Conservation (phyloP, 228 moss, liverwort and hornwort species). For the Sphagnum fallax region DNA sequence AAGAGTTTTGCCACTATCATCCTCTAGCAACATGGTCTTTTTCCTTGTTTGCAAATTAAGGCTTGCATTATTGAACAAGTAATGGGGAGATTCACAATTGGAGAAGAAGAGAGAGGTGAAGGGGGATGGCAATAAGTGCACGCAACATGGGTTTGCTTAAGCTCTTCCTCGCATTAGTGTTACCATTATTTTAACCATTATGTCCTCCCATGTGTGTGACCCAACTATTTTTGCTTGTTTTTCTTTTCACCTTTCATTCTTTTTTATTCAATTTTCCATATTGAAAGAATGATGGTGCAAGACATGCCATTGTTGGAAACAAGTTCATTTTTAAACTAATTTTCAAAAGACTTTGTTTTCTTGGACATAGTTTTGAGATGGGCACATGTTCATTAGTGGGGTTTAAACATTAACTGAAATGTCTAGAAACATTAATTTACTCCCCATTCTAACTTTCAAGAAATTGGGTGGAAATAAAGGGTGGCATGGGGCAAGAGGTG, state of each 20-base stretch:
- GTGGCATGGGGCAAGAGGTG: too few relatives aligned
- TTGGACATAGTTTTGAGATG: not conserved
- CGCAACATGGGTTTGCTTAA: slow-evolving; percentile 72
- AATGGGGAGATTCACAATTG: not conserved
- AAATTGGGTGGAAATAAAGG: too few relatives aligned
- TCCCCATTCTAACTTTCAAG: too few relatives aligned
- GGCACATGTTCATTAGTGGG: too few relatives aligned
- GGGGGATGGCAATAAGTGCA: slow-evolving; percentile 69
- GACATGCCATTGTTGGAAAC: not conserved
- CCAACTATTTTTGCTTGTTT: not conserved
- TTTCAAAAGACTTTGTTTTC: not conserved
- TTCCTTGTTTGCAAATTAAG: too few relatives aligned
- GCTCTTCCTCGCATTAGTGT: slow-evolving; percentile 17
- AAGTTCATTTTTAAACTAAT: not conserved
- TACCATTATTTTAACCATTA: slow-evolving; percentile 33
- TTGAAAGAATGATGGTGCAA: not conserved
- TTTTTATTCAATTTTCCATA: not conserved
- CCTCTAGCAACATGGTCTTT: too few relatives aligned
- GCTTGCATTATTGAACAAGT: too few relatives aligned
- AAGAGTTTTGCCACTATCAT: too few relatives aligned
- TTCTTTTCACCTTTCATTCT: not conserved
- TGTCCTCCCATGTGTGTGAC: slow-evolving; percentile 51
- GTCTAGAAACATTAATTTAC: too few relatives aligned
- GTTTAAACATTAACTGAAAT: too few relatives aligned
- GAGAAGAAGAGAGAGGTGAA: slow-evolving; percentile 1